These are phyloP conservation scores for Globisporangium megalacanthum DNA, from an alignment of 352 stramenopile species.

Conservation along the genomic window DNA sequence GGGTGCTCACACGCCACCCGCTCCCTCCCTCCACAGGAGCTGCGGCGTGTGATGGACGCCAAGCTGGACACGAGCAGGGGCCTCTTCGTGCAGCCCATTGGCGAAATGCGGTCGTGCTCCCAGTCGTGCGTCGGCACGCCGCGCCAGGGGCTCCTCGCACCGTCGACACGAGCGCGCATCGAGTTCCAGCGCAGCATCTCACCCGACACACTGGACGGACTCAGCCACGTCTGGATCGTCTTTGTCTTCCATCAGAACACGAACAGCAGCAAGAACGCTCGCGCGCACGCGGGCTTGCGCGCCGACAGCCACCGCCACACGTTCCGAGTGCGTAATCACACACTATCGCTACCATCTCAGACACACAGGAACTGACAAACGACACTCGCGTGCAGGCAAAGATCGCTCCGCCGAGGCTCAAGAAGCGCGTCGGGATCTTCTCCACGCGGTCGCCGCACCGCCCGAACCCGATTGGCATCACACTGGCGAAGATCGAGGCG, in stretches of 20 bases:
- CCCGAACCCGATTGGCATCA: slow-evolving; percentile 95
- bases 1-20: background rate
- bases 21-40: slow-evolving; percentile 27
- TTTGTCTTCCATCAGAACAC: slow-evolving; percentile 91
- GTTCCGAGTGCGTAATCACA: slow-evolving; percentile 26
- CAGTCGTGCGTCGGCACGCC: slow-evolving; percentile 55
- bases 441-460: slow-evolving; percentile 95
- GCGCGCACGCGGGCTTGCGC: slow-evolving; percentile 53
- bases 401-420: slow-evolving; percentile 60
- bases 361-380: background rate
- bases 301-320: slow-evolving; percentile 74
- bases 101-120: slow-evolving; percentile 74
- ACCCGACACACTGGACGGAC: slow-evolving; percentile 59
- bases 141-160: slow-evolving; percentile 76
- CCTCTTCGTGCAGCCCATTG: slow-evolving; percentile 77
- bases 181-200: slow-evolving; percentile 79
- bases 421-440: slow-evolving; percentile 91
- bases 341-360: background rate
- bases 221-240: slow-evolving; percentile 87
- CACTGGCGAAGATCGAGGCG: slow-evolving; percentile 82
- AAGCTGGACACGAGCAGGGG: slow-evolving; percentile 74
- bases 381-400: slow-evolving; percentile 34
- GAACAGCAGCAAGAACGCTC: slow-evolving; percentile 68
- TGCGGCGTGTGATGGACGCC: slow-evolving; percentile 64
- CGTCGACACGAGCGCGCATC: slow-evolving; percentile 62